Conservation (phyloP, 805 yeast species). For the Wickerhamiella vanderwaltii region DNA sequence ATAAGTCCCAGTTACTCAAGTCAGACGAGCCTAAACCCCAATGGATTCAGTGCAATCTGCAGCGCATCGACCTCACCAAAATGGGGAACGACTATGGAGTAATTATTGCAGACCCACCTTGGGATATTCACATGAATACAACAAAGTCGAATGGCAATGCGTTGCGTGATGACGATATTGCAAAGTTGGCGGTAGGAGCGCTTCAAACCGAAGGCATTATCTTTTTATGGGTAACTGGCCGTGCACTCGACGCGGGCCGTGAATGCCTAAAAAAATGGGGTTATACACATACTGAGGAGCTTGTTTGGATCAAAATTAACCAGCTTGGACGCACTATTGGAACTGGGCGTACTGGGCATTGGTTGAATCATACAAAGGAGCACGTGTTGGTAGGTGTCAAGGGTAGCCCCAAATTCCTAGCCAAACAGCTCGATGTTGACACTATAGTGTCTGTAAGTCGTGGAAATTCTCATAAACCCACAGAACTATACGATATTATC, state of each 20-base stretch:
- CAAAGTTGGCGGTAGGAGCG: constrained; percentile 49
- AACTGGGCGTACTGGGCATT: constrained; percentile 93
- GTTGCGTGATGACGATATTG: constrained; percentile 55
- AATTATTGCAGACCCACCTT: constrained; percentile 86
- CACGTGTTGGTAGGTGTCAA: constrained; percentile 77
- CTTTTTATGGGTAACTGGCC: constrained; percentile 88
- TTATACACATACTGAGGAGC: constrained; percentile 60
- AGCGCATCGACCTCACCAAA: constrained; percentile 52
- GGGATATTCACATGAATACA: constrained; percentile 85
- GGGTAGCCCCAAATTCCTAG: constrained; percentile 67
- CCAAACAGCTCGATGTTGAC: constrained; percentile 56
- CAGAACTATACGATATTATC: constrained; percentile 73
- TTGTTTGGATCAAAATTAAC: constrained; percentile 84
- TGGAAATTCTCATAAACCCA: constrained; percentile 86
- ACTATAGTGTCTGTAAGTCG: constrained; percentile 70
- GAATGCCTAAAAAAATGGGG: constrained; percentile 74
- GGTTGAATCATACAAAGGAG: constrained; percentile 93
- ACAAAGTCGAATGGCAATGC: constrained; percentile 20
- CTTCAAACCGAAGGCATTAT: constrained; percentile 77
- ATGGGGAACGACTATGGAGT: constrained; percentile 69
- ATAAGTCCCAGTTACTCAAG: neutral
- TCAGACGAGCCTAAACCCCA: constrained; percentile 30
- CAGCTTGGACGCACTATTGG: constrained; percentile 80
- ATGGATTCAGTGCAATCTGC: constrained; percentile 79
- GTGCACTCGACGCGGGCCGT: constrained; percentile 82